Evolutionary conservation across 2,329 filamentous ascomycete species (phyloP), one percentile per base, ranked within the genome.

Genomic region (Trichoderma aggressivum): DNA sequence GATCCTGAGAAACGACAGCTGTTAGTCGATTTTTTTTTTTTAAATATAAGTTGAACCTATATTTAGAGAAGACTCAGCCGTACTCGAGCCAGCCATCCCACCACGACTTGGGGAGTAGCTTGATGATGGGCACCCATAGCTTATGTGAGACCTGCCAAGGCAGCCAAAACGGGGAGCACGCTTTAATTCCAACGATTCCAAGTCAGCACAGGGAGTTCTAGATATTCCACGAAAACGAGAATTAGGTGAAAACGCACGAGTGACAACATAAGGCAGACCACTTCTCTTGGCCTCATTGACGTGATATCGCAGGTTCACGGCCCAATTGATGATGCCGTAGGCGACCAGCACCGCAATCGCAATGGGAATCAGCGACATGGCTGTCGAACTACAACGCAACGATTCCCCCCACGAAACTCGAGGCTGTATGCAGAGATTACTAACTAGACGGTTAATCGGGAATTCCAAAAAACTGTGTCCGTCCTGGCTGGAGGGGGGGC

Each of bases 11-110:
- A 56, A 58, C 26, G 24, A 60, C 26, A n/a, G 4, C 24, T 89
- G 73, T 34, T 8, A 47, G 26, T n/a, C 18, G 2, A 26, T 24
- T 36, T 47, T 56, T 30, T 12, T 26, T n/a, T n/a, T n/a, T n/a
- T n/a, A n/a, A n/a, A n/a, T n/a, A n/a, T n/a, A 7, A 43, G 39
- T 16, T 21, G 32, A 24, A 24, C 11, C 47, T n/a, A 30, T 24
- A 18, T 53, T 56, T 18, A n/a, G 53, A 24, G 28, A 26, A 3
- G 10, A 30, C 36, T 36, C 53, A 24, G 55, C 77, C 88, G 74
- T 83, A 91, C 89, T 86, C 84, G 58, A 91, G 78, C 86, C 90
- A 90, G 65, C 83, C 75, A 69, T 88, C 83, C 81, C 86, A 89
- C 79, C 83, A 86, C 18, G 83, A 81, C 56, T 80, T 80, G 0